phyloP scores from a whole-genome alignment of 371 early-diverging fungal species.

The Syncephalastrum racemosum region DNA sequence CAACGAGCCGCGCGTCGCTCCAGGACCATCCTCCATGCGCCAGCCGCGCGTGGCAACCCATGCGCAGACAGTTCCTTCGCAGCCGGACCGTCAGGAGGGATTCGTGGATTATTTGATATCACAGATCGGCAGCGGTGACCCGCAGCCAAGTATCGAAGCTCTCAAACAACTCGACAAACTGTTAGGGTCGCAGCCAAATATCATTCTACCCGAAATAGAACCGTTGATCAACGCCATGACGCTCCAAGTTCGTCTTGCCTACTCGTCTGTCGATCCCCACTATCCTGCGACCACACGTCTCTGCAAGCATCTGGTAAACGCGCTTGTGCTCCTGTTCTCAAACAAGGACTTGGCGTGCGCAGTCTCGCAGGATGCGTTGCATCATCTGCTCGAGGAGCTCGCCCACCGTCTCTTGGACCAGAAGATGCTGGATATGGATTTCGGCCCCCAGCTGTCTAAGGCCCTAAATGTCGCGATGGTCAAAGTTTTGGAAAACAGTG shows the following conservation, averaged over 20 bases:
- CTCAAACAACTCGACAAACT: slow-evolving; percentile 77
- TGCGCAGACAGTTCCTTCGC: slow-evolving; percentile 16
- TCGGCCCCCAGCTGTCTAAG: slow-evolving; percentile 66
- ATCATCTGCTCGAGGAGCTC: slow-evolving; percentile 71
- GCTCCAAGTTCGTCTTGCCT: slow-evolving; percentile 77
- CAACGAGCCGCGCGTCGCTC: slow-evolving; percentile 15
- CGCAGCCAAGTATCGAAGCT: slow-evolving; percentile 73
- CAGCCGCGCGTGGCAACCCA: slow-evolving; percentile 25
- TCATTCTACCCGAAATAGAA: slow-evolving; percentile 64
- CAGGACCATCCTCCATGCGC: slow-evolving; percentile 21
- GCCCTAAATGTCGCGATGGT: slow-evolving; percentile 89
- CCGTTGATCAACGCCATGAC: slow-evolving; percentile 75
- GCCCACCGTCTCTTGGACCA: slow-evolving; percentile 80
- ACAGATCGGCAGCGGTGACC: slow-evolving; percentile 75
- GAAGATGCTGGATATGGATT: slow-evolving; percentile 60
- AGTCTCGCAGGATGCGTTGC: slow-evolving; percentile 63
- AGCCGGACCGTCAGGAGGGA: slow-evolving; percentile 30
- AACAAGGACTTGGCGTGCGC: slow-evolving; percentile 62
- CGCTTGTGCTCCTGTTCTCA: slow-evolving; percentile 76
- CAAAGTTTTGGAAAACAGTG: slow-evolving; percentile 81
- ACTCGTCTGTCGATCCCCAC: slow-evolving; percentile 58
- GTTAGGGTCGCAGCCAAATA: slow-evolving; percentile 52
- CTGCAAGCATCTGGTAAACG: slow-evolving; percentile 79
- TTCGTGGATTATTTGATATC: slow-evolving; percentile 71
- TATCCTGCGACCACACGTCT: slow-evolving; percentile 51